Evolutionary conservation across 441 rosid species (phyloP).

Genomic region (Manihot esculenta): DNA sequence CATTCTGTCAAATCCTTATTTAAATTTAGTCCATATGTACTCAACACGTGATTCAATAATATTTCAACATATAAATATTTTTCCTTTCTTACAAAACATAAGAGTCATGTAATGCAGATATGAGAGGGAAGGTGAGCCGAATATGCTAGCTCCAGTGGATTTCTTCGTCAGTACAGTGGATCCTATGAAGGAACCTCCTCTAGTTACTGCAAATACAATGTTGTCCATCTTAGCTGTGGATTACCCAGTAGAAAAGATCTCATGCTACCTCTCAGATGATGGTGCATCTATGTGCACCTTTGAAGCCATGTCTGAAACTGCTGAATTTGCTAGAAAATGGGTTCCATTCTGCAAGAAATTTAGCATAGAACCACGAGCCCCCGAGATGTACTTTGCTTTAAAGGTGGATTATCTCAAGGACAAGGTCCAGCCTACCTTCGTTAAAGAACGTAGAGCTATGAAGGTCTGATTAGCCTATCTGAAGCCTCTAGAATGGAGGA

Average conservation of each 20-base stretch:
- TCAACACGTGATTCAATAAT: no score
- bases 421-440: conserved; percentile 91
- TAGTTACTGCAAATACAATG: conserved; percentile 86
- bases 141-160: conserved; percentile 75
- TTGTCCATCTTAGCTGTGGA: conserved; percentile 91
- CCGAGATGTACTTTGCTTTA: conserved; percentile 69
- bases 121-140: conserved; percentile 87
- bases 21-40: no score
- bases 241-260: conserved; percentile 85
- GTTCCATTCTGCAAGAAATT: conserved; percentile 61
- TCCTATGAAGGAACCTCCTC: conserved; percentile 97
- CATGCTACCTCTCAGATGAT: conserved; percentile 92
- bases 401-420: conserved; percentile 92
- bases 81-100: no score
- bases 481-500: no score
- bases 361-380: conserved; percentile 56
- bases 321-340: conserved; percentile 62
- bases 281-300: conserved; percentile 96
- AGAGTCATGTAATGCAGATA: conserved; percentile 58
- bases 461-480: conserved; percentile 45
- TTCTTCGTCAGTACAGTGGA: conserved; percentile 95
- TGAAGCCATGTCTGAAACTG: conserved; percentile 74
- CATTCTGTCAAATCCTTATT: no score
- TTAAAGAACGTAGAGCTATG: conserved; percentile 93
- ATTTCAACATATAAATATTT: no score